A percentile compares a stretch with the other conserved stretches of the same genome.
phyloP scores from a whole-genome alignment of 75 land plant genomes.

The Selaginella moellendorffii region DNA sequence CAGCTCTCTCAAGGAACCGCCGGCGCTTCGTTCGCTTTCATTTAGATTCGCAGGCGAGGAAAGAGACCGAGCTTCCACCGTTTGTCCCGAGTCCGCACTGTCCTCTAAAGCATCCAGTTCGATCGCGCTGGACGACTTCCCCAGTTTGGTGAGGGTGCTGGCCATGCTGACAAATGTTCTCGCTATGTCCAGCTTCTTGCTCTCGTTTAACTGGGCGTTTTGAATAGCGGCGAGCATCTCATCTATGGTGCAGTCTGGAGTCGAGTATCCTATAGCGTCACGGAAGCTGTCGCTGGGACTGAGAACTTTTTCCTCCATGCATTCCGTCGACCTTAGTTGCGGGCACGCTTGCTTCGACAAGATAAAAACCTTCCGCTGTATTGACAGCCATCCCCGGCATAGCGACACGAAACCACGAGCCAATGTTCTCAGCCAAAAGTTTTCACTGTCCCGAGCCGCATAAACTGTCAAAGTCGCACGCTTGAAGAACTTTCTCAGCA shows the following conservation, averaged over 20 bases:
- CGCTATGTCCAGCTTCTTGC: background rate
- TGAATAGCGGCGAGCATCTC: background rate
- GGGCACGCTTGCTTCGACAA: constrained; percentile 17
- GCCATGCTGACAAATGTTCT: background rate
- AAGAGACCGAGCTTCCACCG: background rate
- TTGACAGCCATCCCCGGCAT: constrained; percentile 11
- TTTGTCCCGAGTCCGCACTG: background rate
- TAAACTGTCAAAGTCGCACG: background rate
- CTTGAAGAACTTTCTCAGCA: constrained; percentile 11
- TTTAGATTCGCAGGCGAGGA: background rate
- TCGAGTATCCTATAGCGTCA: constrained; percentile 2
- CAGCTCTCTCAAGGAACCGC: too few species aligned
- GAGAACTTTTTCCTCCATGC: background rate
- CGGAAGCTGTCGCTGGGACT: background rate
- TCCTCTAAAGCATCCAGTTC: too few species aligned
- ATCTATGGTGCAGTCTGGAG: background rate
- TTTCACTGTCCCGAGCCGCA: constrained; percentile 14
- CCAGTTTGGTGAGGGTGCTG: too few species aligned
- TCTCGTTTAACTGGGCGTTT: constrained; percentile 1
- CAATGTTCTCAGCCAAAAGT: constrained; percentile 11
- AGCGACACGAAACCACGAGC: constrained; percentile 8
- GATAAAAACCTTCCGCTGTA: constrained; percentile 9
- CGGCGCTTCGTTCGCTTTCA: background rate
- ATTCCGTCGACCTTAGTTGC: background rate
- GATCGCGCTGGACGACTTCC: too few species aligned